Percentiles rank a stretch among this genome's conserved stretches.
Conservation (phyloP, 768 basidiomycete genomes). For the Gloeophyllum trabeum region DNA sequence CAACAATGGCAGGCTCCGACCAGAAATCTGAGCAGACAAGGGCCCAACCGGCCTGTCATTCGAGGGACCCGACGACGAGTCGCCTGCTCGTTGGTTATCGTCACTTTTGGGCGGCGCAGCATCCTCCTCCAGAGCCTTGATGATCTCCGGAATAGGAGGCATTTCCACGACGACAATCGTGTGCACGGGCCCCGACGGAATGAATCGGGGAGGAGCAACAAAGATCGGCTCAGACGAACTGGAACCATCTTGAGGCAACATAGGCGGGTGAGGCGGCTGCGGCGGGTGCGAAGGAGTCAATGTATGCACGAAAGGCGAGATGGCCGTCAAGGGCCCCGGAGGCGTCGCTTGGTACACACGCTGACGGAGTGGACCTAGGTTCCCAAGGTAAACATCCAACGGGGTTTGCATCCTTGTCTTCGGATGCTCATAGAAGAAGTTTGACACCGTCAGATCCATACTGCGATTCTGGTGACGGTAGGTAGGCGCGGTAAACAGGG, state of each 20-base stretch:
- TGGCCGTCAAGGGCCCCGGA: slow-evolving; percentile 54
- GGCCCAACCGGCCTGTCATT: not conserved
- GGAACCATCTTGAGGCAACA: too few relatives aligned
- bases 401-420: slow-evolving; percentile 54
- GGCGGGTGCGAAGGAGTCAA: slow-evolving; percentile 24
- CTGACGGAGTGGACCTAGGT: slow-evolving; percentile 74
- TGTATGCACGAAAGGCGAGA: slow-evolving; percentile 46
- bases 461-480: slow-evolving; percentile 64
- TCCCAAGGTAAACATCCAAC: slow-evolving; percentile 82
- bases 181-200: slow-evolving; percentile 46
- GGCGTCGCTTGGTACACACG: slow-evolving; percentile 67
- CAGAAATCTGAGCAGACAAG: slow-evolving; percentile 36
- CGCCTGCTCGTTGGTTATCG: slow-evolving; percentile 7
- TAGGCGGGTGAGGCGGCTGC: slow-evolving; percentile 17
- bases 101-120: slow-evolving; percentile 18
- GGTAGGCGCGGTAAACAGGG: slow-evolving; percentile 67
- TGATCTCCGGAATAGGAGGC: slow-evolving; percentile 64
- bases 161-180: slow-evolving; percentile 81
- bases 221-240: slow-evolving; percentile 11
- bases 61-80: not conserved
- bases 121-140: slow-evolving; percentile 72
- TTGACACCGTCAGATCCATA: slow-evolving; percentile 76
- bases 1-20: slow-evolving; percentile 63
- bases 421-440: slow-evolving; percentile 77
- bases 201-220: slow-evolving; percentile 33